Conservation (phyloP, 2,329 filamentous ascomycete genomes). For the Aspergillus sclerotialis region DNA sequence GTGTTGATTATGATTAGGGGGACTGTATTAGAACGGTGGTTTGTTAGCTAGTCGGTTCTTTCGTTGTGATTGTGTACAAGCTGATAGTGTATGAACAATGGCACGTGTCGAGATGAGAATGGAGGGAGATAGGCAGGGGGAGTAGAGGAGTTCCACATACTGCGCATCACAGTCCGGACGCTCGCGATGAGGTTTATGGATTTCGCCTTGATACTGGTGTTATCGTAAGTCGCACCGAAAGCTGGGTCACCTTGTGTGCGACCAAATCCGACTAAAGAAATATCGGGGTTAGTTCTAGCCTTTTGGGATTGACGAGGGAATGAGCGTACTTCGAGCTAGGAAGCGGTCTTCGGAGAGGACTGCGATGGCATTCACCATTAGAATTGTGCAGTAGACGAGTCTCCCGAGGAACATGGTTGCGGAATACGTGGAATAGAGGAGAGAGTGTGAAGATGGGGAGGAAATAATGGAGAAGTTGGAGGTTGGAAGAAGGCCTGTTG, state of each 20-base stretch:
- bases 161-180: conserved; percentile 85
- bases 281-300: conserved; percentile 6
- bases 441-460: conserved; percentile 2
- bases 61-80: no score
- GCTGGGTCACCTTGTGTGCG: conserved; percentile 58
- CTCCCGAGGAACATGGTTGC: conserved; percentile 60
- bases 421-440: background rate
- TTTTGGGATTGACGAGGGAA: conserved; percentile 3
- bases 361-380: conserved; percentile 88
- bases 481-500: background rate
- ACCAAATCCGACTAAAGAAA: conserved; percentile 67
- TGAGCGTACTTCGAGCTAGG: conserved; percentile 69
- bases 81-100: no score
- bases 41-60: background rate
- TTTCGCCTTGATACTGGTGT: conserved; percentile 76
- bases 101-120: no score
- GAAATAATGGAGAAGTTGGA: background rate
- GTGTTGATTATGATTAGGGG: conserved; percentile 79
- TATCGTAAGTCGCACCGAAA: conserved; percentile 66
- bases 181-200: conserved; percentile 84
- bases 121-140: background rate
- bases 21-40: conserved; percentile 45
- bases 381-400: conserved; percentile 69
- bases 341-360: conserved; percentile 93
- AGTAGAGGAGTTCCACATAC: conserved; percentile 54